Conservation (phyloP, 2,329 filamentous ascomycete genomes). For the Emergomyces orientalis region DNA sequence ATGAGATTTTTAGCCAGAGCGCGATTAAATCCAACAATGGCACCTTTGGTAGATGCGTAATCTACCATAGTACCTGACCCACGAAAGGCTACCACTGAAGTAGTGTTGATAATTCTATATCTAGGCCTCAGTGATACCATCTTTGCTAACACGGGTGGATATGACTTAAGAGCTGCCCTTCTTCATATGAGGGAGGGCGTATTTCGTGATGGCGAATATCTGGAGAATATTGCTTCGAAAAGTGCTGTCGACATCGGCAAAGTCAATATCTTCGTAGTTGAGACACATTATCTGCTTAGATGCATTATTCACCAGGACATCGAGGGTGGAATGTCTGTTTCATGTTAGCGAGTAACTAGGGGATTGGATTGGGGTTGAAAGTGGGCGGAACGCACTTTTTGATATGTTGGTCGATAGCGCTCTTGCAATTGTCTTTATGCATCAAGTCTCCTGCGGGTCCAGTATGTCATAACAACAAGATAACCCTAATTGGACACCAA, state of each 20-base stretch:
- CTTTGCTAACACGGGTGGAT: too few relatives aligned
- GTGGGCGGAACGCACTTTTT: slow-evolving; percentile 31
- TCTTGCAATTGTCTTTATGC: slow-evolving; percentile 42
- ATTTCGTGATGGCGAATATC: slow-evolving; percentile 54
- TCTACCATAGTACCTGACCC: slow-evolving; percentile 45
- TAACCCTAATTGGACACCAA: too few relatives aligned
- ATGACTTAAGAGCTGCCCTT: slow-evolving; percentile 38
- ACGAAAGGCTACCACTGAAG: slow-evolving; percentile 47
- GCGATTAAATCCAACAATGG: slow-evolving; percentile 48
- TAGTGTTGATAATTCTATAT: slow-evolving; percentile 48
- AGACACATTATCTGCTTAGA: slow-evolving; percentile 47
- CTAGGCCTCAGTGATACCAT: not conserved
- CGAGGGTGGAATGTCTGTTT: slow-evolving; percentile 25
- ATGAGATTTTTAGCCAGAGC: slow-evolving; percentile 45
- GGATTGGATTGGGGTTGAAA: not conserved
- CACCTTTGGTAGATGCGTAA: slow-evolving; percentile 50
- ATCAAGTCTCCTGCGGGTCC: slow-evolving; percentile 44
- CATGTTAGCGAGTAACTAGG: not conserved
- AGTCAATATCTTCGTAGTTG: slow-evolving; percentile 46
- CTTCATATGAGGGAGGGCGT: slow-evolving; percentile 47
- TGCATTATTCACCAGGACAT: slow-evolving; percentile 52
- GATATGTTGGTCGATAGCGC: slow-evolving; percentile 46
- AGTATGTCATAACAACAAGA: too few relatives aligned
- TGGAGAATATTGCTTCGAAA: slow-evolving; percentile 50
- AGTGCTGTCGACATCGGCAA: slow-evolving; percentile 46